These are phyloP conservation scores for Thyridium curvatum DNA, from an alignment of 2,329 filamentous ascomycete genomes.

Conservation along the genomic window DNA sequence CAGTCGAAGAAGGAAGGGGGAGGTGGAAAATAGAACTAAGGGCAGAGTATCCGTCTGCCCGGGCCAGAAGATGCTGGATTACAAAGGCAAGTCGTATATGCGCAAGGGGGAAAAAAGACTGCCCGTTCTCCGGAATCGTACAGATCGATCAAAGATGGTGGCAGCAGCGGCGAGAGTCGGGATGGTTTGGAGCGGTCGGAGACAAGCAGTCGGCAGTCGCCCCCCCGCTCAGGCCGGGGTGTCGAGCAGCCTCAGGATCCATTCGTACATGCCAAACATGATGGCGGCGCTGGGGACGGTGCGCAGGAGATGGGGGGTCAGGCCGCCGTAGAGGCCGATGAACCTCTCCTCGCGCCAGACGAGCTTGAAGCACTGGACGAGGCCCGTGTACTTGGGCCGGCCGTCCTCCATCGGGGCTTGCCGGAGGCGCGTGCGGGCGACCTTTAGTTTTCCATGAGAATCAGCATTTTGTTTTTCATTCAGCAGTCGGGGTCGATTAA, in stretches of 20 bases:
- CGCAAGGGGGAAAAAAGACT: no score
- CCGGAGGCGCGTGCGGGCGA: conserved; percentile 76
- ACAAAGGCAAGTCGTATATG: no score
- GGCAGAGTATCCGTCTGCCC: no score
- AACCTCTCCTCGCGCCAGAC: conserved; percentile 87
- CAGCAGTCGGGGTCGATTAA: not conserved
- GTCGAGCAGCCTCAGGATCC: conserved; percentile 43
- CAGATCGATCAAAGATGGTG: no score
- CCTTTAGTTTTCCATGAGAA: conserved; percentile 46
- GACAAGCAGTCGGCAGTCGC: no score
- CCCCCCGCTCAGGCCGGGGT: conserved; percentile 10
- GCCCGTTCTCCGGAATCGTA: no score
- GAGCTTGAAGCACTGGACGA: conserved; percentile 81
- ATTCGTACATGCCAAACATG: conserved; percentile 87
- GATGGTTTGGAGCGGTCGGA: no score
- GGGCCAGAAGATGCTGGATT: no score
- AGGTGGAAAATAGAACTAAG: no score
- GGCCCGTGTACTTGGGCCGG: conserved; percentile 76
- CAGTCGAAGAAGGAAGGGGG: no score
- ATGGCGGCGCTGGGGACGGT: conserved; percentile 91
- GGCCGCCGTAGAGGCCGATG: conserved; percentile 77
- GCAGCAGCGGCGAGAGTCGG: no score
- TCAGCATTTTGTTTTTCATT: conserved; percentile 6
- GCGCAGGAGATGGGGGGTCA: conserved; percentile 85
- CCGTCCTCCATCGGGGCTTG: conserved; percentile 72